Evolutionary conservation across 2,329 filamentous ascomycete genomes (phyloP).

Genomic region (Phaeosphaeriaceae sp.): DNA sequence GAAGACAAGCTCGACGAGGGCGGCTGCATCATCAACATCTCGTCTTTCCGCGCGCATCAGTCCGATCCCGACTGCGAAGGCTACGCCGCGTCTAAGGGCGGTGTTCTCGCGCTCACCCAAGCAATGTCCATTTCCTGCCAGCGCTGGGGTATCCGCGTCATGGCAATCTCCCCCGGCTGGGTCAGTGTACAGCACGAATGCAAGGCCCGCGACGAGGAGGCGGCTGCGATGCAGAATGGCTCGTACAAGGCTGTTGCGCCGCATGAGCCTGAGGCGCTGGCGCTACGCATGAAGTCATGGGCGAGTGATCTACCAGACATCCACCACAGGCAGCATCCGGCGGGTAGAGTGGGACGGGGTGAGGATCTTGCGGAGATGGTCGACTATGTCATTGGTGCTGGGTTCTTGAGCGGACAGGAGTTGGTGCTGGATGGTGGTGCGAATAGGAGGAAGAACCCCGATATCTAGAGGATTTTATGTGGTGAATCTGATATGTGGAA

Average conservation of each 20-base stretch:
- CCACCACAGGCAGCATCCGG: slow-evolving; percentile 58
- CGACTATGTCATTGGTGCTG: slow-evolving; percentile 50
- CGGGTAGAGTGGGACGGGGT: slow-evolving; percentile 57
- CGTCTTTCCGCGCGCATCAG: slow-evolving; percentile 58
- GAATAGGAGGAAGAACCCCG: slow-evolving; percentile 31
- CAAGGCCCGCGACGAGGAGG: slow-evolving; percentile 49
- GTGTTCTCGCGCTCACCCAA: slow-evolving; percentile 57
- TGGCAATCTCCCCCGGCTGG: slow-evolving; percentile 59
- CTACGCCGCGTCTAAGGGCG: slow-evolving; percentile 59
- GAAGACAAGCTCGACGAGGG: slow-evolving; percentile 30
- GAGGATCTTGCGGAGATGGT: slow-evolving; percentile 56
- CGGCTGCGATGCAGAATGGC: slow-evolving; percentile 25
- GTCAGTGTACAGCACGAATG: slow-evolving; percentile 56
- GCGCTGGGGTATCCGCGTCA: slow-evolving; percentile 53
- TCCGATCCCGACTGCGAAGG: slow-evolving; percentile 58
- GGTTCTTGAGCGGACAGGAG: slow-evolving; percentile 49
- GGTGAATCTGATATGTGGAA: background rate
- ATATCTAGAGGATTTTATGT: slow-evolving; percentile 12
- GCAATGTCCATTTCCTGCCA: slow-evolving; percentile 56
- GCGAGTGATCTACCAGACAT: slow-evolving; percentile 54
- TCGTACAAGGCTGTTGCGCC: slow-evolving; percentile 20
- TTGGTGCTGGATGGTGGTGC: slow-evolving; percentile 29
- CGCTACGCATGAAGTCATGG: slow-evolving; percentile 43
- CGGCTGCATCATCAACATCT: slow-evolving; percentile 52
- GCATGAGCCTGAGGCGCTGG: slow-evolving; percentile 22